Evolutionary conservation across 352 stramenopile genomes (phyloP), one percentile per base, ranked within the genome.

Genomic region (Globisporangium acanthophoron): DNA sequence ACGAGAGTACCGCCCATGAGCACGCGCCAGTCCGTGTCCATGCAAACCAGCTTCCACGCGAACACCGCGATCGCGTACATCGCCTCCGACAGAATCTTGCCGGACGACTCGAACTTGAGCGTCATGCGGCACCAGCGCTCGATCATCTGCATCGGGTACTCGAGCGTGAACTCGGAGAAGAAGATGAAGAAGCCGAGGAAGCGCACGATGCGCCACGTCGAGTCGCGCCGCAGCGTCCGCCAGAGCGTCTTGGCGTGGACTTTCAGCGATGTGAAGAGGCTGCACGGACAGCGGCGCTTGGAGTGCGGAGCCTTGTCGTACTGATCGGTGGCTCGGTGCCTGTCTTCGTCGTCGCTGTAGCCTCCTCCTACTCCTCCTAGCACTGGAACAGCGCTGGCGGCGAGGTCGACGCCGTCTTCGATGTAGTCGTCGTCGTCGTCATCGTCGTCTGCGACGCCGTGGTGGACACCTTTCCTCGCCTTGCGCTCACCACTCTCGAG

Each of bases 161-260:
- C 72, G 51, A 90, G 58, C 16, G 62, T 67, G 51, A 86, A 90
- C 58, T 87, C 75, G 43, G 73, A 74, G 62, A 85, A 69, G 56
- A 82, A 83, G 12, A 80, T 65, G 56, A 84, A 83, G 20, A 85
- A 46, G 41, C 72, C 73, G 54, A 90, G 71, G 54, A 90, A 90
- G 9, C 66, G 71, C 45, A 84, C 66, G 46, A 87, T 50, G 29
- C 57, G 48, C 37, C 65, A 71, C n/a, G 72, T 84, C 0, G 78
- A 79, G 8, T 70, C 56, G 21, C 72, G 68, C 27, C 58, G 59
- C 0, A 87, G 33, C 8, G 66, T 64, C 13, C n/a, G 49, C 29
- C 69, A 70, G 20, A 87, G 39, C 52, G 53, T 24, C 49, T 31
- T 61, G 52, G 72, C 24, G 70, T 50, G 59, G 43, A 20, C 27